phyloP scores from a whole-genome alignment of 805 yeast genomes.

The Kodamaea hsintzibuensis region DNA sequence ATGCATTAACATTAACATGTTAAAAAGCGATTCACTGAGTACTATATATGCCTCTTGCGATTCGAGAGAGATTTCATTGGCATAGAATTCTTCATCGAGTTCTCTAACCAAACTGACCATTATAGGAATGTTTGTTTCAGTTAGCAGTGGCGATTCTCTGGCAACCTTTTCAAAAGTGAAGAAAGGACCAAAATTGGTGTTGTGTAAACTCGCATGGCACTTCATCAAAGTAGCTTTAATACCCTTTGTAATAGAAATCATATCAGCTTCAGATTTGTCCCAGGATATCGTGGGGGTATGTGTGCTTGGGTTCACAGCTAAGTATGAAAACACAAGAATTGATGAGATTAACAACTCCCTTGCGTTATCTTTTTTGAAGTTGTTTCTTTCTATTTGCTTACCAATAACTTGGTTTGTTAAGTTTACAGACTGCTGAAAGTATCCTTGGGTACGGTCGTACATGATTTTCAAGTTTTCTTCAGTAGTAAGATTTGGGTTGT shows the following conservation, averaged over 20 bases:
- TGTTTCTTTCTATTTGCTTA: background rate
- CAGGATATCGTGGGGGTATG: slow-evolving; percentile 29
- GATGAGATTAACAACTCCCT: slow-evolving; percentile 23
- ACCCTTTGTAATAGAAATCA: slow-evolving; percentile 22
- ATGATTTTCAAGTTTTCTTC: slow-evolving; percentile 13
- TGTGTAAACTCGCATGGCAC: background rate
- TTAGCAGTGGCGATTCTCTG: background rate
- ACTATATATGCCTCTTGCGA: slow-evolving; percentile 4
- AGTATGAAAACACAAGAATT: slow-evolving; percentile 26
- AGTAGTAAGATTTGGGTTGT: slow-evolving; percentile 1
- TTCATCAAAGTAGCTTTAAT: slow-evolving; percentile 11
- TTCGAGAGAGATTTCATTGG: background rate
- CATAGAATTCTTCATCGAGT: background rate
- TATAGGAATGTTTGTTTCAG: background rate
- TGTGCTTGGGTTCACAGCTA: slow-evolving; percentile 33
- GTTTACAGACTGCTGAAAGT: slow-evolving; percentile 22
- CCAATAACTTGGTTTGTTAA: slow-evolving; percentile 14
- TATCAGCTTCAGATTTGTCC: slow-evolving; percentile 20
- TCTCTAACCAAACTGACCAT: background rate
- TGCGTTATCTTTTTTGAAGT: background rate
- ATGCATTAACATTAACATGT: slow-evolving; percentile 16
- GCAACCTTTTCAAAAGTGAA: slow-evolving; percentile 1
- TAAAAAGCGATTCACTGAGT: slow-evolving; percentile 7
- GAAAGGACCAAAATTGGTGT: background rate
- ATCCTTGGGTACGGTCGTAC: slow-evolving; percentile 20